Percentiles rank a stretch among this genome's conserved stretches.
Evolutionary conservation across 352 stramenopile genomes (phyloP).

Genomic region (Lagenidium giganteum): DNA sequence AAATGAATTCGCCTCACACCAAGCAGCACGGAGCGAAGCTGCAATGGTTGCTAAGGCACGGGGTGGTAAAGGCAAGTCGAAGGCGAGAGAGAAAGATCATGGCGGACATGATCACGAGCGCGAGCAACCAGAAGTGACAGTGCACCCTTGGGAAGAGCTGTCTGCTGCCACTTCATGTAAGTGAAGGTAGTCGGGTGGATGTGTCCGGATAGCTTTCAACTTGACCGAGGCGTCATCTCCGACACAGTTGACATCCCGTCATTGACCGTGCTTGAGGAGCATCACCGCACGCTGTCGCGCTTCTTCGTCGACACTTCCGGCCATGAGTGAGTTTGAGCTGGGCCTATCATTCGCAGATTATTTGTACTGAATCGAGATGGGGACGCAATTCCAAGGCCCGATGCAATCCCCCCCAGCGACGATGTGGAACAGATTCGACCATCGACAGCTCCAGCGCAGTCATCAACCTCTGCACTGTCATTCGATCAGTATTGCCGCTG

Average conservation of each 20-base stretch:
- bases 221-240: no score
- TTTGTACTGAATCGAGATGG: no score
- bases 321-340: no score
- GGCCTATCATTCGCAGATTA: no score
- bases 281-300: slow-evolving; percentile 33
- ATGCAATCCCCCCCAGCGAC: no score
- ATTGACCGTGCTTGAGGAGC: slow-evolving; percentile 32
- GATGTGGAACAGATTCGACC: no score
- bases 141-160: slow-evolving; percentile 29
- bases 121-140: not conserved
- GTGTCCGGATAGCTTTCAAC: no score
- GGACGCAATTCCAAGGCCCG: no score
- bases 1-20: no score
- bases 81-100: slow-evolving; percentile 21
- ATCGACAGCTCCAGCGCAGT: no score
- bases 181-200: not conserved
- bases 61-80: slow-evolving; percentile 23
- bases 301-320: slow-evolving; percentile 34
- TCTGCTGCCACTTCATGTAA: slow-evolving; percentile 28
- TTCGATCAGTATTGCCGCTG: slow-evolving; percentile 54
- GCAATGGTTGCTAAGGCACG: no score
- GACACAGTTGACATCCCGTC: slow-evolving; percentile 31
- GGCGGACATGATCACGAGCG: not conserved
- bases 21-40: no score
- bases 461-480: slow-evolving; percentile 16